phyloP scores from a whole-genome alignment of 768 basidiomycete species.

The Daedalea quercina region DNA sequence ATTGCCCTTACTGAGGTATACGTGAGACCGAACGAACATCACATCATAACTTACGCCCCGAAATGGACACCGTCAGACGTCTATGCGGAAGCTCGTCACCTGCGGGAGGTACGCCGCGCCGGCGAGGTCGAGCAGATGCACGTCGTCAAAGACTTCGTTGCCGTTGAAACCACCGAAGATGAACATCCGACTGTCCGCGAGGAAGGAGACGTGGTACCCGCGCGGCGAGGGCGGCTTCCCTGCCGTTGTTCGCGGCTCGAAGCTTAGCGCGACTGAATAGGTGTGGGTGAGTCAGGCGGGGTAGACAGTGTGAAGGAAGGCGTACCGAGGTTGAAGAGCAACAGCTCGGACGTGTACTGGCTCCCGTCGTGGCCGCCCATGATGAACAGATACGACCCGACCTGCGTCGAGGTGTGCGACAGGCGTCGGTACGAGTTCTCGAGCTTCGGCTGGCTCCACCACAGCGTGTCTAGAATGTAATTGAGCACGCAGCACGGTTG shows the following conservation, averaged over 20 bases:
- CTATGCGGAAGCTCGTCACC: slow-evolving; percentile 27
- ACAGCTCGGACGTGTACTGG: slow-evolving; percentile 66
- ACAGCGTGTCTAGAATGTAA: slow-evolving; percentile 22
- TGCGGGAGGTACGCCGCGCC: slow-evolving; percentile 87
- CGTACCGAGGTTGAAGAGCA: slow-evolving; percentile 86
- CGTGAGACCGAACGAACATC: background rate
- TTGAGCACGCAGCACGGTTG: slow-evolving; percentile 14
- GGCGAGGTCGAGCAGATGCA: slow-evolving; percentile 79
- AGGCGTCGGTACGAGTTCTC: slow-evolving; percentile 50
- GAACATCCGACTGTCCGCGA: slow-evolving; percentile 82
- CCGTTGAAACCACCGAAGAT: slow-evolving; percentile 89
- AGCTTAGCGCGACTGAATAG: slow-evolving; percentile 69
- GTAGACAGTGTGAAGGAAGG: background rate
- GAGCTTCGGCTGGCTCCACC: slow-evolving; percentile 37
- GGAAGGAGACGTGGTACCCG: slow-evolving; percentile 78
- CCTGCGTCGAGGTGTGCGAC: slow-evolving; percentile 82
- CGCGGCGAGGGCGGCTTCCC: slow-evolving; percentile 68
- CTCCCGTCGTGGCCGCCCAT: slow-evolving; percentile 83
- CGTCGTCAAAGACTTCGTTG: slow-evolving; percentile 76
- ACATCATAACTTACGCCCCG: background rate
- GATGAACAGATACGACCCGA: slow-evolving; percentile 88
- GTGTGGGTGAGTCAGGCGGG: background rate
- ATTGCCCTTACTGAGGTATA: background rate
- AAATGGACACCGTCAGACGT: slow-evolving; percentile 15
- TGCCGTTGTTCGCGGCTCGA: slow-evolving; percentile 62